Percentiles rank a stretch among this genome's conserved stretches.
Evolutionary conservation across 2,329 filamentous ascomycete species (phyloP).

Genomic region (Microcera coccophila): DNA sequence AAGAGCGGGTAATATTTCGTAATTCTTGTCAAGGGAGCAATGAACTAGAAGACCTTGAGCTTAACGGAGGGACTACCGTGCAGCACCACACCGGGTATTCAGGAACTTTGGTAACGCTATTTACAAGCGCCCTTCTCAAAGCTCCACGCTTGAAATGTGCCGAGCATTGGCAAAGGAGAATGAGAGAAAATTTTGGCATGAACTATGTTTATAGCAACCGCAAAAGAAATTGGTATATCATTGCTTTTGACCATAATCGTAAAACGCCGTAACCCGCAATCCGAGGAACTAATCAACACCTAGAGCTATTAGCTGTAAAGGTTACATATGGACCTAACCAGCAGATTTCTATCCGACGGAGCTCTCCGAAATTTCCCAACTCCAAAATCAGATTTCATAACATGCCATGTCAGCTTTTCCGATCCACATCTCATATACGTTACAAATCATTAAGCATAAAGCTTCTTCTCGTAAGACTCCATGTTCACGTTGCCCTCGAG

Average conservation of each 20-base stretch:
- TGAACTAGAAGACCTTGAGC: too few relatives aligned
- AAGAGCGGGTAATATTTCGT: too few relatives aligned
- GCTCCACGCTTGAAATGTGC: too few relatives aligned
- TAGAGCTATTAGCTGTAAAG: constrained; percentile 24
- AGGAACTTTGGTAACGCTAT: too few relatives aligned
- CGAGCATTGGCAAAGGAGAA: too few relatives aligned
- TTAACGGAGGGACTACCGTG: too few relatives aligned
- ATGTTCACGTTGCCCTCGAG: constrained; percentile 97
- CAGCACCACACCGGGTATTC: too few relatives aligned
- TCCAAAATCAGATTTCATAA: constrained; percentile 2
- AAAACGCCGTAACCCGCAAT: constrained; percentile 17
- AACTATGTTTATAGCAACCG: not conserved
- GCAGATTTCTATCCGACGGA: constrained; percentile 14
- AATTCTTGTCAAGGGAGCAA: too few relatives aligned
- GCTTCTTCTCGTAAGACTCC: constrained; percentile 99
- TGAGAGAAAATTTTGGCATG: constrained; percentile 14
- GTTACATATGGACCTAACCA: constrained; percentile 14
- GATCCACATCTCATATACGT: constrained; percentile 10
- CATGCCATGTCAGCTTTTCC: constrained; percentile 15
- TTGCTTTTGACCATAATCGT: not conserved
- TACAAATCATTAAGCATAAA: constrained; percentile 68
- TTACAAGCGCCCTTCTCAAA: too few relatives aligned
- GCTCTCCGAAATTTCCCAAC: constrained; percentile 16
- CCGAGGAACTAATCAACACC: constrained; percentile 25
- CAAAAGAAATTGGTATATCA: not conserved